These are phyloP conservation scores for Hericium erinaceus DNA, from an alignment of 768 basidiomycete species.

Conservation along the genomic window DNA sequence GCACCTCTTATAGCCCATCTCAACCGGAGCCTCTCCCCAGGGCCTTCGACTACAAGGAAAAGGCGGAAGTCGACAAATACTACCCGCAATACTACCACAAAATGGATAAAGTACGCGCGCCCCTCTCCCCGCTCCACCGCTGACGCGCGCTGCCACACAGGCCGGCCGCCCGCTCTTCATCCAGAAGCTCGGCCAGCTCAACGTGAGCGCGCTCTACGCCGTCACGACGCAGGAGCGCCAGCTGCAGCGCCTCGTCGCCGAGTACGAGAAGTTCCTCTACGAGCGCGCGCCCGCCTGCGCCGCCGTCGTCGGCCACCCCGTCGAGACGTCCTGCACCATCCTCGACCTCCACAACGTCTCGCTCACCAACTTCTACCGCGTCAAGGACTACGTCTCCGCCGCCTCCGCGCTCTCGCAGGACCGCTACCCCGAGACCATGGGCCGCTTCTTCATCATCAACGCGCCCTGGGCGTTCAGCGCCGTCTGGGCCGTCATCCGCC, in stretches of 20 bases:
- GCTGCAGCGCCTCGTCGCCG: constrained; percentile 78
- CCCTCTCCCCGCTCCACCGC: background rate
- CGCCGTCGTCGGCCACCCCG: constrained; percentile 63
- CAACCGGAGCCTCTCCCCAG: constrained; percentile 26
- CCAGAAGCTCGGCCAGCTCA: constrained; percentile 84
- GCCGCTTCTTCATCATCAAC: constrained; percentile 98
- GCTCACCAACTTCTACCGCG: constrained; percentile 74
- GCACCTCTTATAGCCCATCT: background rate
- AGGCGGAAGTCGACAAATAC: constrained; percentile 75
- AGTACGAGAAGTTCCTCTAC: constrained; percentile 85
- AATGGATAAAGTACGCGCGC: constrained; percentile 66
- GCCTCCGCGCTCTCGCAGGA: constrained; percentile 80
- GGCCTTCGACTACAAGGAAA: constrained; percentile 82
- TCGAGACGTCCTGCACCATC: constrained; percentile 97
- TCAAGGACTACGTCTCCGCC: constrained; percentile 82
- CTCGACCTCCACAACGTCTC: constrained; percentile 74
- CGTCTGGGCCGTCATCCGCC: constrained; percentile 84
- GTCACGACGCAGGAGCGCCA: constrained; percentile 83
- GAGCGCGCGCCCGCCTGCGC: constrained; percentile 79
- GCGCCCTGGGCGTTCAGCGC: constrained; percentile 88
- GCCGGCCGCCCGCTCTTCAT: constrained; percentile 95
- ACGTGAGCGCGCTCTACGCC: constrained; percentile 73
- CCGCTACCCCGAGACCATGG: constrained; percentile 91
- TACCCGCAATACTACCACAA: constrained; percentile 97
- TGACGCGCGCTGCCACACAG: constrained; percentile 27